Evolutionary conservation across 164 flowering plant genomes (phyloP), one percentile per base, ranked within the genome.

Genomic region (Protea cynaroides): DNA sequence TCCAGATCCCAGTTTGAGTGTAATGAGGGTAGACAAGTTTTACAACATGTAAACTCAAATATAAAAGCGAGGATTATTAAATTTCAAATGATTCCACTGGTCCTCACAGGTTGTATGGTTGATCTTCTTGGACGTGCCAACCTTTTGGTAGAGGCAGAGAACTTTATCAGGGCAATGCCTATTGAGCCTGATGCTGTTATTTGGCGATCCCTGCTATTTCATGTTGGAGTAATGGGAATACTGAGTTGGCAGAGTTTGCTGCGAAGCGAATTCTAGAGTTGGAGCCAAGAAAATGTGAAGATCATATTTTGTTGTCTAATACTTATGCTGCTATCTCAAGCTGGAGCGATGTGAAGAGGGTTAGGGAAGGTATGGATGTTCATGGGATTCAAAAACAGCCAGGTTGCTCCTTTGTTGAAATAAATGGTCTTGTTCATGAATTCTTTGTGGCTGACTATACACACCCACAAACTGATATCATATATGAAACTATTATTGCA

Each of bases 61-160:
- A n/a, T n/a, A n/a, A n/a, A n/a, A n/a, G n/a, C n/a, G n/a, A n/a
- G n/a, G n/a, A n/a, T n/a, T n/a, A n/a, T n/a, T n/a, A n/a, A n/a
- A n/a, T n/a, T n/a, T n/a, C n/a, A n/a, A n/a, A n/a, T n/a, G n/a
- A n/a, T n/a, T n/a, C n/a, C n/a, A n/a, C n/a, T n/a, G n/a, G n/a
- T n/a, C n/a, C n/a, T n/a, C n/a, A n/a, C n/a, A n/a, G n/a, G n/a
- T n/a, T 73, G 76, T 54, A 70, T 76, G 76, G 68, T 73, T 65
- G 80, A 76, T 70, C 74, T 76, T 70, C 75, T 78, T 0, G 81
- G 81, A 21, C 75, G 78, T 46, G 81, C 81, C n/a, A 70, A 67
- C 65, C 74, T 56, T 53, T 58, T 78, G 60, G 25, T 13, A 13
- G 75, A 74, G 56, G 78, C 78, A 1, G 56, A 60, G 69, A 62